phyloP scores from a whole-genome alignment of 192 early-diverging fungal genomes.

The Umbelopsis isabellina region DNA sequence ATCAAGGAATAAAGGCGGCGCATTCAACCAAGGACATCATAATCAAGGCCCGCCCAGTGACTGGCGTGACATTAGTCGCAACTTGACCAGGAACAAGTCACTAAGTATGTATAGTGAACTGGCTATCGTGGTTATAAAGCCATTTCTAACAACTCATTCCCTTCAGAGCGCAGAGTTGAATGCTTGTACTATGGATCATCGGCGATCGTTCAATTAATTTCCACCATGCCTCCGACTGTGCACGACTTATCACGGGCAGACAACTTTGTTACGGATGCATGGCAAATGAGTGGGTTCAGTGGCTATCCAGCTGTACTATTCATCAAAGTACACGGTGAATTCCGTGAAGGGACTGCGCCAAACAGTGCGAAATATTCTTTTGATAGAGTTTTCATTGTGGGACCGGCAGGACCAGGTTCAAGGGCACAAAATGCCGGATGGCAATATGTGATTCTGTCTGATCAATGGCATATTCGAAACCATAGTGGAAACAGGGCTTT shows the following conservation, averaged over 20 bases:
- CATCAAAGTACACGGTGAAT: conserved; percentile 37
- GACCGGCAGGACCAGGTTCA: conserved; percentile 43
- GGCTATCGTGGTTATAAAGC: background rate
- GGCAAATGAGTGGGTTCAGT: conserved; percentile 44
- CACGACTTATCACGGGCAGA: conserved; percentile 45
- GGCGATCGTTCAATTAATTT: conserved; percentile 28
- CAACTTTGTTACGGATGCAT: conserved; percentile 51
- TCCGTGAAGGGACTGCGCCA: conserved; percentile 22
- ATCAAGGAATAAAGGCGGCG: conserved; percentile 23
- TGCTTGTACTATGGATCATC: conserved; percentile 12
- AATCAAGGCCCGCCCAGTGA: conserved; percentile 17
- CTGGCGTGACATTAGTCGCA: conserved; percentile 29
- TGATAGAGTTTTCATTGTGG: conserved; percentile 51
- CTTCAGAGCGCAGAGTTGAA: conserved; percentile 1
- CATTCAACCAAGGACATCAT: background rate
- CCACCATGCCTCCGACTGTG: conserved; percentile 40
- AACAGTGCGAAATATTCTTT: conserved; percentile 39
- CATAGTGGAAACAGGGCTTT: conserved; percentile 3
- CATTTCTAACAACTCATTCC: background rate
- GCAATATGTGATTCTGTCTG: conserved; percentile 37
- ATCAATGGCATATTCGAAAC: conserved; percentile 21
- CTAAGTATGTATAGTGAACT: conserved; percentile 14
- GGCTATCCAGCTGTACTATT: conserved; percentile 24
- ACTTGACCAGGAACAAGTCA: conserved; percentile 28
- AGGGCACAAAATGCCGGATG: conserved; percentile 41